These are phyloP conservation scores for Erysiphe neolycopersici DNA, from an alignment of 2,329 filamentous ascomycete genomes.

Conservation along the genomic window DNA sequence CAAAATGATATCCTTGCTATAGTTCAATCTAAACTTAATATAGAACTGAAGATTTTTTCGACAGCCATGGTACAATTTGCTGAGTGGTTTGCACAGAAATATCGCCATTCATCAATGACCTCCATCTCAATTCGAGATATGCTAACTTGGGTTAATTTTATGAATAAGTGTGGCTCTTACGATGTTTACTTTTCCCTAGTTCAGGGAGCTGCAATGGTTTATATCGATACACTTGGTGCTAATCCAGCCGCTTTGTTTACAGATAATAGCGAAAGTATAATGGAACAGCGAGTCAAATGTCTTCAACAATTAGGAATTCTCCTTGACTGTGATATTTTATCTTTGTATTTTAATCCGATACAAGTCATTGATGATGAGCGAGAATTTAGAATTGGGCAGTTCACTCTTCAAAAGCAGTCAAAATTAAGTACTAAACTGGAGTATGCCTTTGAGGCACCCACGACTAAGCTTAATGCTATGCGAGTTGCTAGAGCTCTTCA, in stretches of 20 bases:
- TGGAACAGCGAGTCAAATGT: slow-evolving; percentile 45
- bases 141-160: slow-evolving; percentile 76
- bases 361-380: slow-evolving; percentile 26
- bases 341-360: slow-evolving; percentile 37
- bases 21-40: slow-evolving; percentile 44
- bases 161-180: slow-evolving; percentile 32
- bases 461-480: slow-evolving; percentile 73
- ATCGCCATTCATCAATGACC: slow-evolving; percentile 46
- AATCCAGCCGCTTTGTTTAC: slow-evolving; percentile 77
- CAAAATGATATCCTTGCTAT: slow-evolving; percentile 73
- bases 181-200: slow-evolving; percentile 26
- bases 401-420: slow-evolving; percentile 31
- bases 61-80: slow-evolving; percentile 60
- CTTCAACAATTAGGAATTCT: slow-evolving; percentile 44
- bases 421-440: slow-evolving; percentile 24
- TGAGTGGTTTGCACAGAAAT: slow-evolving; percentile 70
- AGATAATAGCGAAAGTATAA: slow-evolving; percentile 39
- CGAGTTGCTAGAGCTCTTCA: slow-evolving; percentile 72
- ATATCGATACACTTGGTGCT: slow-evolving; percentile 80
- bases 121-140: slow-evolving; percentile 80
- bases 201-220: slow-evolving; percentile 85
- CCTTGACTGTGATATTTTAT: slow-evolving; percentile 32
- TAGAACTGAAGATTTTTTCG: slow-evolving; percentile 28
- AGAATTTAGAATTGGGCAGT: slow-evolving; percentile 43
- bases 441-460: slow-evolving; percentile 70